Evolutionary conservation across 2,329 filamentous ascomycete species (phyloP).

Genomic region (Penicillium sp.): DNA sequence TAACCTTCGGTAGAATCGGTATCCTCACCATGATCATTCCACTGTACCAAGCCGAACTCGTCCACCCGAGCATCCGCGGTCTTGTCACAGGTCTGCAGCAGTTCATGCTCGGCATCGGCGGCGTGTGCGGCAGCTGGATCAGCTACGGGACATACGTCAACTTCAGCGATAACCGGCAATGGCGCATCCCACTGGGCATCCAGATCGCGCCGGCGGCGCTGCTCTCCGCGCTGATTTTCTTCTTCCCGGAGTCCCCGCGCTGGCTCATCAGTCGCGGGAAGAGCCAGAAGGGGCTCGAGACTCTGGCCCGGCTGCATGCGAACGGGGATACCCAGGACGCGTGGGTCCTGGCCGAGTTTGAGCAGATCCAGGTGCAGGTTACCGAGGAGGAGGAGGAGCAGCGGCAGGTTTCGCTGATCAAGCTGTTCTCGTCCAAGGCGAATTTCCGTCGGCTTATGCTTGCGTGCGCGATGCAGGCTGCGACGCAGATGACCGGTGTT

Average conservation of each 20-base stretch:
- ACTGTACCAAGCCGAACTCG: neutral
- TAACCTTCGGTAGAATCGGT: neutral
- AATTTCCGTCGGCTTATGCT: slow-evolving; percentile 1
- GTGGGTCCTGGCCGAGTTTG: slow-evolving; percentile 1
- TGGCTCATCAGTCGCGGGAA: neutral
- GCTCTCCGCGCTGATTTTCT: neutral
- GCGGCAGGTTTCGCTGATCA: neutral
- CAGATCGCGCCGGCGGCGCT: neutral
- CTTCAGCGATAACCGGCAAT: neutral
- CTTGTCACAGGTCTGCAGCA: neutral
- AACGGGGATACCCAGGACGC: neutral
- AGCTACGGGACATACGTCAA: neutral
- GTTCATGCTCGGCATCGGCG: slow-evolving; percentile 2
- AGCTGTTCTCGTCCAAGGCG: neutral
- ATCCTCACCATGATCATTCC: neutral
- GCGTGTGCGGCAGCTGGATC: neutral
- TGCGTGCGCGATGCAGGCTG: neutral
- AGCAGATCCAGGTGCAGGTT: neutral
- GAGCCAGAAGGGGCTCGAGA: neutral
- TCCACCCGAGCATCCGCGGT: neutral
- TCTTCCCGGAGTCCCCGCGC: neutral
- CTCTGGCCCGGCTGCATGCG: neutral
- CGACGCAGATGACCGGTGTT: slow-evolving; percentile 3
- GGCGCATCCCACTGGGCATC: neutral
- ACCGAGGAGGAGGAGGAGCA: no score